phyloP scores from a whole-genome alignment of 1,139 yeast species.

The Zygosaccharomyces sapae region DNA sequence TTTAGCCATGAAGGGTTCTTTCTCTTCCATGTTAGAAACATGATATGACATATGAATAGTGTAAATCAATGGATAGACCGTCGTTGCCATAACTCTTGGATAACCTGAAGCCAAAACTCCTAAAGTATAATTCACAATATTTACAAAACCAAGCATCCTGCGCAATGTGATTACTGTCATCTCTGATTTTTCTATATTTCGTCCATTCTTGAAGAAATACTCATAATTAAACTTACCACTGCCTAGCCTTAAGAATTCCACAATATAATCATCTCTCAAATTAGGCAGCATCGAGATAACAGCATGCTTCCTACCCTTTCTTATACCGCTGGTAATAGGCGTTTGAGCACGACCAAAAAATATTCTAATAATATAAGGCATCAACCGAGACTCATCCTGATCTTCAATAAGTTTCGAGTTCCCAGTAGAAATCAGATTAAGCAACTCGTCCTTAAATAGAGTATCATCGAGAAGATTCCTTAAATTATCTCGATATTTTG shows the following conservation, averaged over 20 bases:
- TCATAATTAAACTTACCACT: slow-evolving; percentile 49
- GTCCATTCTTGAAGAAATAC: slow-evolving; percentile 38
- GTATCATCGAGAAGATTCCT: slow-evolving; percentile 76
- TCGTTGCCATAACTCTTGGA: slow-evolving; percentile 45
- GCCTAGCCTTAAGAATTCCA: slow-evolving; percentile 59
- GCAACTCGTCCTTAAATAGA: slow-evolving; percentile 77
- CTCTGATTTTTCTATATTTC: slow-evolving; percentile 27
- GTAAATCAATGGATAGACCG: slow-evolving; percentile 59
- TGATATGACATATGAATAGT: slow-evolving; percentile 55
- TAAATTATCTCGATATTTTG: slow-evolving; percentile 70
- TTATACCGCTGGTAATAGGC: slow-evolving; percentile 55
- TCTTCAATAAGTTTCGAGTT: slow-evolving; percentile 55
- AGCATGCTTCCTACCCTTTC: slow-evolving; percentile 70
- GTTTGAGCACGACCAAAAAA: slow-evolving; percentile 83
- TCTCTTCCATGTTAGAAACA: slow-evolving; percentile 37
- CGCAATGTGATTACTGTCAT: slow-evolving; percentile 39
- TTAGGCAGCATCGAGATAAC: slow-evolving; percentile 68
- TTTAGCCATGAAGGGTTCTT: slow-evolving; percentile 37
- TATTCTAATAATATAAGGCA: slow-evolving; percentile 74
- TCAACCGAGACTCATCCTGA: slow-evolving; percentile 53
- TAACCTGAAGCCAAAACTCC: slow-evolving; percentile 60
- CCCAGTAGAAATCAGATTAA: slow-evolving; percentile 52
- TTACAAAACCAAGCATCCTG: slow-evolving; percentile 66
- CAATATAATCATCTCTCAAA: slow-evolving; percentile 51
- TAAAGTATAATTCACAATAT: slow-evolving; percentile 61